Percentiles rank a stretch among this genome's conserved stretches.
Conservation (phyloP, 2,329 filamentous ascomycete species). For the Verticillium albo-atrum region DNA sequence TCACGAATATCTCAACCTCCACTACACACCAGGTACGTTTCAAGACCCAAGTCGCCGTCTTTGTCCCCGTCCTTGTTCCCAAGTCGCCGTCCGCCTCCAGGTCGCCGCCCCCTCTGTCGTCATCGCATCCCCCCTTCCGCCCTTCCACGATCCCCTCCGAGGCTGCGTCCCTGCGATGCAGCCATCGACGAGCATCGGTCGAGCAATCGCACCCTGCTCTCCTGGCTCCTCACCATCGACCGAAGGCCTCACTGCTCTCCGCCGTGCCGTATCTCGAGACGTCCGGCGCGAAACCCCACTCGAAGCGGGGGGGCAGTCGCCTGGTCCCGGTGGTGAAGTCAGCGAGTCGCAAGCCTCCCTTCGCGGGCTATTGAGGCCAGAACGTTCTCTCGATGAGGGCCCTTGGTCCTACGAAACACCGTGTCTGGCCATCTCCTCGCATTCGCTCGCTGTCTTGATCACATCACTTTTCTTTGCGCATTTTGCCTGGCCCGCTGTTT, state of each 20-base stretch:
- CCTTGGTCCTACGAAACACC: neutral
- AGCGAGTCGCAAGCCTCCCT: slow-evolving; percentile 12
- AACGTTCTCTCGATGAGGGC: neutral
- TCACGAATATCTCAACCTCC: neutral
- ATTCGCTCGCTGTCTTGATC: slow-evolving; percentile 13
- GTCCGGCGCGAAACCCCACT: slow-evolving; percentile 13
- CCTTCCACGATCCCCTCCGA: neutral
- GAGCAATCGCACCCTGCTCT: neutral
- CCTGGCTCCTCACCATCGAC: neutral
- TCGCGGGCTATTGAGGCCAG: neutral
- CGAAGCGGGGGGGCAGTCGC: slow-evolving; percentile 8
- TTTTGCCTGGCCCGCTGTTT: neutral
- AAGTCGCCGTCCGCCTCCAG: slow-evolving; percentile 10
- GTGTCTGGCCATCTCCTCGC: slow-evolving; percentile 11
- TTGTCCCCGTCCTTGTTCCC: slow-evolving; percentile 3
- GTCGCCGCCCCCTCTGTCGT: slow-evolving; percentile 31
- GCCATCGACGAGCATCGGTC: neutral
- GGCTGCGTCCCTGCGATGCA: neutral
- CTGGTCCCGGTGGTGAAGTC: slow-evolving; percentile 12
- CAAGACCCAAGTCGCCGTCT: slow-evolving; percentile 4
- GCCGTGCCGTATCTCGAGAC: neutral
- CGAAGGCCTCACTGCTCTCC: neutral
- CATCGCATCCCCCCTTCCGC: slow-evolving; percentile 25
- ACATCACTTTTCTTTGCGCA: neutral
- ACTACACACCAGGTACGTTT: slow-evolving; percentile 11